Evolutionary conservation across 352 stramenopile species (phyloP), one percentile per base, ranked within the genome.

Genomic region (Paralagenidium karlingii): DNA sequence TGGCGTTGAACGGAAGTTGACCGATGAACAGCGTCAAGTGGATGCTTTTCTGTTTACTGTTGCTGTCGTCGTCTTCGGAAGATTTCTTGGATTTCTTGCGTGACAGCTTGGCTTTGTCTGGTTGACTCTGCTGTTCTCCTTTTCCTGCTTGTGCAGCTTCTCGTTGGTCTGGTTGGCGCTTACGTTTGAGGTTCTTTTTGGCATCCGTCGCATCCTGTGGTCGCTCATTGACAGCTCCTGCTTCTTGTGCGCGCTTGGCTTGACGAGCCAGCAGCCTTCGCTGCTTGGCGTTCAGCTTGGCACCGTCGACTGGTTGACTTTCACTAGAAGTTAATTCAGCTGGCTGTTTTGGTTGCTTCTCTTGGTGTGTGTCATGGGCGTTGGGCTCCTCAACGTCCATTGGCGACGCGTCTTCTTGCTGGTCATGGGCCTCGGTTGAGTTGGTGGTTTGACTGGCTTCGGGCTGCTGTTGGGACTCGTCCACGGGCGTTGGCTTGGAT

Each of bases 1-100:
- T 91, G 31, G 75, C 75, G 15, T 66, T 74, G 53, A 63, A 91
- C 20, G 78, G 78, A 24, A 91, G 47, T 45, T 91, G 78, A 0
- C 78, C 78, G 31, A 91, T 62, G 40, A 91, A 91, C 12, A 89
- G 64, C 40, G 78, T 89, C 48, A 91, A 54, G 44, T 91, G 75
- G 59, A 89, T 89, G 47, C 77, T 77, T 58, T 79, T 79, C 8
- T 55, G 24, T 31, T 69, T 68, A 44, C 77, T 81, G 27, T 34
- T 39, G 26, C 34, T 50, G 3, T 60, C 58, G 12, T 38, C 49
- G 2, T 46, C 48, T 8, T 43, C 49, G 13, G 31, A 24, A 4
- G 45, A 25, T 12, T 8, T 46, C 24, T 47, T 54, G 19, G 24
- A 16, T 7, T 8, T 36, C 7, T 3, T 36, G 7, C 7, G 3